These are phyloP conservation scores for Fusarium albidum DNA, from an alignment of 2,329 filamentous ascomycete genomes.

Conservation along the genomic window DNA sequence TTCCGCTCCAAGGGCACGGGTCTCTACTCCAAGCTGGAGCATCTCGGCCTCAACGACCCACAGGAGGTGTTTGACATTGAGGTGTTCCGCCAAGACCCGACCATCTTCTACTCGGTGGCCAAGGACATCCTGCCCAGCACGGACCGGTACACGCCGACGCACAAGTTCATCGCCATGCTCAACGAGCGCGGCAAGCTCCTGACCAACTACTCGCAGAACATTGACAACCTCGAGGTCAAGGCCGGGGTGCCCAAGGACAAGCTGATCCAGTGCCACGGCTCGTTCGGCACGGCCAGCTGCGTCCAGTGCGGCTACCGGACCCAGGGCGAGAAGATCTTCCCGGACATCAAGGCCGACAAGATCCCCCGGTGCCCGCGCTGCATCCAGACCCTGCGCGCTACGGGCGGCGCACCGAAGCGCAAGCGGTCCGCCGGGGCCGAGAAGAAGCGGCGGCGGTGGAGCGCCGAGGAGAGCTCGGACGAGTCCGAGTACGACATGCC, in stretches of 20 bases:
- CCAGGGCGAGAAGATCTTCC: slow-evolving; percentile 79
- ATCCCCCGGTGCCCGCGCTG: slow-evolving; percentile 84
- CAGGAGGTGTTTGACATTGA: slow-evolving; percentile 96
- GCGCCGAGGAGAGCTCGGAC: slow-evolving; percentile 51
- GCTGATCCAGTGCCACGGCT: slow-evolving; percentile 95
- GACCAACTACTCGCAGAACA: slow-evolving; percentile 98
- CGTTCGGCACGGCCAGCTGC: slow-evolving; percentile 91
- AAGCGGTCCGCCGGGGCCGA: slow-evolving; percentile 52
- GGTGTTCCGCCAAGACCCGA: slow-evolving; percentile 85
- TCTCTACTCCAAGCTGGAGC: slow-evolving; percentile 84
- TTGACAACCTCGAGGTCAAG: slow-evolving; percentile 91
- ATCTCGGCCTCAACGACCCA: slow-evolving; percentile 81
- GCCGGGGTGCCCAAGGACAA: slow-evolving; percentile 84
- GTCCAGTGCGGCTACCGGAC: slow-evolving; percentile 81
- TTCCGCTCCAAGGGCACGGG: slow-evolving; percentile 94
- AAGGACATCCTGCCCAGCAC: slow-evolving; percentile 87
- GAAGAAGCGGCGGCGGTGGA: slow-evolving; percentile 52
- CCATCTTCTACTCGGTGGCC: slow-evolving; percentile 89
- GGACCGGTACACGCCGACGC: slow-evolving; percentile 86
- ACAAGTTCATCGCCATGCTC: slow-evolving; percentile 90
- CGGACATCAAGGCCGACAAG: slow-evolving; percentile 76
- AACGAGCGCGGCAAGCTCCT: slow-evolving; percentile 89
- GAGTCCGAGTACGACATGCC: slow-evolving; percentile 65
- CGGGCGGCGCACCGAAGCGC: slow-evolving; percentile 44
- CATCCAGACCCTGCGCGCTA: slow-evolving; percentile 57